phyloP scores from a whole-genome alignment of 345 rosid species.

The Hibiscus tridactylites region DNA sequence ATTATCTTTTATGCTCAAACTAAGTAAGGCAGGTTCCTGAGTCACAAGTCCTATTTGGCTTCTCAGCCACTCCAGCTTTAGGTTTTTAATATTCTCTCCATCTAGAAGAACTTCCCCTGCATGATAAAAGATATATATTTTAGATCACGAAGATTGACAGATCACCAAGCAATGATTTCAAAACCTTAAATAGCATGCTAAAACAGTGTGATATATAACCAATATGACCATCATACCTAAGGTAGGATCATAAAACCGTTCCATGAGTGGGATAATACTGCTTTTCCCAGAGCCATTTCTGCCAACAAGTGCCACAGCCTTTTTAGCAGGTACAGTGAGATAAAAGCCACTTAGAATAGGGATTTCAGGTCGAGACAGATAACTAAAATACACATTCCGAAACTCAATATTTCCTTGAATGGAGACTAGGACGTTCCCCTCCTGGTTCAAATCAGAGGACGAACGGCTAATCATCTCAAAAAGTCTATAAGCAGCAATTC shows the following conservation, averaged over 20 bases:
- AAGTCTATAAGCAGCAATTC: slow-evolving; percentile 96
- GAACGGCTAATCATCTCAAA: slow-evolving; percentile 98
- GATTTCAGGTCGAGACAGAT: slow-evolving; percentile 95
- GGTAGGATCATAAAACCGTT: slow-evolving; percentile 97
- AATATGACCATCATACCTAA: slow-evolving; percentile 47
- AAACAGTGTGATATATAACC: neutral
- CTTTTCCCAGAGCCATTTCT: slow-evolving; percentile 99
- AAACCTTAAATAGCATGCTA: neutral
- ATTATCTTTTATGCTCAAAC: slow-evolving; percentile 82
- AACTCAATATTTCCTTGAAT: slow-evolving; percentile 97
- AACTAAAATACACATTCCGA: slow-evolving; percentile 95
- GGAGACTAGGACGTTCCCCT: slow-evolving; percentile 46
- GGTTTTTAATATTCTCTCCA: slow-evolving; percentile 89
- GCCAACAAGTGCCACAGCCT: slow-evolving; percentile 96
- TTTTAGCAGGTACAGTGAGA: slow-evolving; percentile 94
- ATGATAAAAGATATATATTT: slow-evolving; percentile 18
- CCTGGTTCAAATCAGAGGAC: slow-evolving; percentile 64
- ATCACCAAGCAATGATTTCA: slow-evolving; percentile 12
- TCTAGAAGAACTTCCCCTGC: slow-evolving; percentile 99
- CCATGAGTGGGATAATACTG: slow-evolving; percentile 97
- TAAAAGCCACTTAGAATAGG: slow-evolving; percentile 96
- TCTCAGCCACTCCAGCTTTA: slow-evolving; percentile 88
- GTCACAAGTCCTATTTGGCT: slow-evolving; percentile 95
- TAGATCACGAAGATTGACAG: neutral
- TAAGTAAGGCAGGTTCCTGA: slow-evolving; percentile 92